Conservation (phyloP, 768 basidiomycete genomes). For the Amyloporia xantha region DNA sequence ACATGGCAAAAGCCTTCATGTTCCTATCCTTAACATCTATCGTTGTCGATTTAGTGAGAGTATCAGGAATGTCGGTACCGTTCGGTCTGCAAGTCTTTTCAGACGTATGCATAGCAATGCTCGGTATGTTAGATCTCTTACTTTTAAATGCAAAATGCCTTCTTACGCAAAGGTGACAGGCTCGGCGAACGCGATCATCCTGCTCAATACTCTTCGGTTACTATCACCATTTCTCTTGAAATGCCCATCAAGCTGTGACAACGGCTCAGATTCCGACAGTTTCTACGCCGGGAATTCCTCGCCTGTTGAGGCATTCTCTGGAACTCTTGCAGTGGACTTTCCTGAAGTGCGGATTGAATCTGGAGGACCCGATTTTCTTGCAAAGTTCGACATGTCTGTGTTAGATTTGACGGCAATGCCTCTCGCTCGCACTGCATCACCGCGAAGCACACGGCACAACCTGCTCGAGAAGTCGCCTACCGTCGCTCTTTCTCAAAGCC, state of each 20-base stretch:
- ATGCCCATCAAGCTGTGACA: background rate
- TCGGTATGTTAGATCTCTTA: constrained; percentile 36
- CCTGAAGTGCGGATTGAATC: no score
- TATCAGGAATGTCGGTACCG: constrained; percentile 44
- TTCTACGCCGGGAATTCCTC: constrained; percentile 18
- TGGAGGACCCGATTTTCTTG: background rate
- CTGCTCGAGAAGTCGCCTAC: no score
- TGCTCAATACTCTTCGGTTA: constrained; percentile 63
- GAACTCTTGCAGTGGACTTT: no score
- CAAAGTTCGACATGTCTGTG: background rate
- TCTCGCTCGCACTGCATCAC: background rate
- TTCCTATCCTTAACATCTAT: constrained; percentile 54
- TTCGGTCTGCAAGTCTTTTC: constrained; percentile 43
- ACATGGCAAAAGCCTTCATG: constrained; percentile 43
- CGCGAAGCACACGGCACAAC: background rate
- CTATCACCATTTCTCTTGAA: constrained; percentile 47
- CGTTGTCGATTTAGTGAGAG: constrained; percentile 39
- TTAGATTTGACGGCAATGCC: background rate
- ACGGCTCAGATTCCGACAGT: constrained; percentile 14
- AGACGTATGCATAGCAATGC: constrained; percentile 41
- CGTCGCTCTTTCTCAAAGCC: no score
- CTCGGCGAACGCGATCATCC: constrained; percentile 54
- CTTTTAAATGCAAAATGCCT: background rate
- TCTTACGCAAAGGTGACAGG: constrained; percentile 32
- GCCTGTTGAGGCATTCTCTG: constrained; percentile 12